A percentile compares a stretch with the other conserved stretches of the same genome.
Conservation (phyloP, 805 yeast species). For the Hanseniaspora lindneri region DNA sequence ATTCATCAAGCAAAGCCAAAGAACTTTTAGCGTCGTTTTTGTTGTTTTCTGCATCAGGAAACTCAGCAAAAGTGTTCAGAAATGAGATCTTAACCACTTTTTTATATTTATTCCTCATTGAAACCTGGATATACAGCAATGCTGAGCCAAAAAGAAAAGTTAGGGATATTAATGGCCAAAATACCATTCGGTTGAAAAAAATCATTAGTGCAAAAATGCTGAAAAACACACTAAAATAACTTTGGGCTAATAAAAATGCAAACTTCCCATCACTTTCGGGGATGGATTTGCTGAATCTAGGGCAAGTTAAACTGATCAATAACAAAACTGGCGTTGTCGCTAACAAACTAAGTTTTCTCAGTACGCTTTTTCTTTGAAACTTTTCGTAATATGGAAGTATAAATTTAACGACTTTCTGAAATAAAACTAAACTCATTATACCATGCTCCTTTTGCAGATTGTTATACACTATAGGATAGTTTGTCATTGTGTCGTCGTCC, state of each 20-base stretch:
- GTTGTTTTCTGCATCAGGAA: slow-evolving; percentile 16
- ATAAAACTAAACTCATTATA: slow-evolving; percentile 7
- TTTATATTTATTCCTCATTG: slow-evolving; percentile 19
- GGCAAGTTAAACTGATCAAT: slow-evolving; percentile 30
- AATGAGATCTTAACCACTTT: slow-evolving; percentile 22
- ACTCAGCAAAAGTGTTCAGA: slow-evolving; percentile 15
- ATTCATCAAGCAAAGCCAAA: slow-evolving; percentile 5
- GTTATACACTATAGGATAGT: background rate
- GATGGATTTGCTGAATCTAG: slow-evolving; percentile 22
- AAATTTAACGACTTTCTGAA: slow-evolving; percentile 7
- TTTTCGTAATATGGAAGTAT: slow-evolving; percentile 28
- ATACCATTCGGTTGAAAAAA: slow-evolving; percentile 16
- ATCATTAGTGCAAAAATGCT: slow-evolving; percentile 20
- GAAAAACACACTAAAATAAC: slow-evolving; percentile 27
- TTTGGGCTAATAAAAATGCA: slow-evolving; percentile 25
- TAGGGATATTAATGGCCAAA: slow-evolving; percentile 18
- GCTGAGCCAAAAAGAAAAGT: slow-evolving; percentile 16
- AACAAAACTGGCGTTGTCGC: slow-evolving; percentile 30
- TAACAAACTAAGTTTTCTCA: slow-evolving; percentile 26
- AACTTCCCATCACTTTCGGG: slow-evolving; percentile 20
- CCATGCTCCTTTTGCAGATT: background rate
- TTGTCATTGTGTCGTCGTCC: background rate
- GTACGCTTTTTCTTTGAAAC: slow-evolving; percentile 22
- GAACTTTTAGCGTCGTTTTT: background rate
- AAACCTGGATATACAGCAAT: slow-evolving; percentile 16